Conservation (phyloP, 2,329 filamentous ascomycete species). For the Beauveria rudraprayagi region DNA sequence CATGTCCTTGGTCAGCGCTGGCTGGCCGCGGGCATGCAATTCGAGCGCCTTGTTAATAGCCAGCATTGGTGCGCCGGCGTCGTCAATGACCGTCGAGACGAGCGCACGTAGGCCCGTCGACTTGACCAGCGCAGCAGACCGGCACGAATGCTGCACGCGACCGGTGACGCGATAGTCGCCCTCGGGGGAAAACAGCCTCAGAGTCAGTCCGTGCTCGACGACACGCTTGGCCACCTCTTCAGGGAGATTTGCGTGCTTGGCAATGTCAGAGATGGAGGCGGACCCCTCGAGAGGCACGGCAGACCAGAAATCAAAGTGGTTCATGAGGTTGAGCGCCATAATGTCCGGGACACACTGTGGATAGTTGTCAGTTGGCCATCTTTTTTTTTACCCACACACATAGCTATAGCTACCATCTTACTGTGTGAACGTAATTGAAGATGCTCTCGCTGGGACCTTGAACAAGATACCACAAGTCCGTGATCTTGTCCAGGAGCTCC, state of each 20-base stretch:
- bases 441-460: conserved; percentile 43
- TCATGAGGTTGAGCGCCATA: conserved; percentile 37
- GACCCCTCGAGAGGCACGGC: conserved; percentile 39
- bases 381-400: no score
- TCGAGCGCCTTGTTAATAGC: conserved; percentile 26
- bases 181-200: conserved; percentile 27
- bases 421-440: conserved; percentile 35
- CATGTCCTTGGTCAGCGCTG: conserved; percentile 25
- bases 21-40: conserved; percentile 23
- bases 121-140: conserved; percentile 29
- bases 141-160: conserved; percentile 28
- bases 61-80: conserved; percentile 29
- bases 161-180: conserved; percentile 17
- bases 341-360: conserved; percentile 36
- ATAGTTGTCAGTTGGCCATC: not conserved
- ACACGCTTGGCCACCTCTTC: conserved; percentile 30
- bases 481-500: conserved; percentile 35
- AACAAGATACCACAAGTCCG: conserved; percentile 37
- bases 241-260: conserved; percentile 28
- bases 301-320: conserved; percentile 45
- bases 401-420: conserved; percentile 15
- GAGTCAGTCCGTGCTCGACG: conserved; percentile 29
- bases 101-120: conserved; percentile 26
- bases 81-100: conserved; percentile 29
- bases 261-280: conserved; percentile 34